Evolutionary conservation across 148 eudicot genomes (phyloP), one percentile per base, ranked within the genome.

Genomic region (Tetragonia tetragonoides): DNA sequence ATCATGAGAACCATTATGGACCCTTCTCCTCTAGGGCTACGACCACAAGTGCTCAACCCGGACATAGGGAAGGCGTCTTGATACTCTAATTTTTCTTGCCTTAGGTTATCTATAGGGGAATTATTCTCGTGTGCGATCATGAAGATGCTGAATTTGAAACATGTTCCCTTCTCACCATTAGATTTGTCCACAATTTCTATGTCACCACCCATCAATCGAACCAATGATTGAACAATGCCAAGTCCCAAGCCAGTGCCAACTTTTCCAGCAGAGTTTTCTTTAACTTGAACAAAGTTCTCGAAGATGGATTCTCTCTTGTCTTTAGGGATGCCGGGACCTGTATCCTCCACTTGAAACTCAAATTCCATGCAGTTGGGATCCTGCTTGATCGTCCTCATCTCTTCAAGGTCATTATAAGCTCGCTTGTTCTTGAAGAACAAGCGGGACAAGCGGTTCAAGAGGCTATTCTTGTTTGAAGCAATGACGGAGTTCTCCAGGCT

Each of bases 161-260:
- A 87, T 24, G 94, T 80, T 23, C 99, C 99, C 10, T 63, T 80
- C 74, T 87, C 83, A 4, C 88, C 87, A 44, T 82, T 39, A 69
- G 81, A 82, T 80, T 89, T 95, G 81, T 91, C 91, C 53, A 86
- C 78, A 14, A 95, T 87, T 57, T 81, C 83, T 84, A 95, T 91
- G 68, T 95, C 94, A 73, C 97, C 99, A 4, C 94, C 97, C 93
- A 95, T 91, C 82, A 95, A 71, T 62, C 91, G 92, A 59, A 92
- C 97, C 91, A 90, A 85, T 71, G 96, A 92, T 76, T 89, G 94
- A 70, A 91, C 97, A 64, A 89, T 92, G 53, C 97, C 97, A 41
- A 92, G 96, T 18, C 97, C 96, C 66, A 92, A 80, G 64, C 98
- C 98, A 12, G 97, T 92, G 81, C 98, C 98, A 79, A 81, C 85